Conservation (phyloP, 1,139 yeast genomes). For the Zygotorulaspora mrakii region DNA sequence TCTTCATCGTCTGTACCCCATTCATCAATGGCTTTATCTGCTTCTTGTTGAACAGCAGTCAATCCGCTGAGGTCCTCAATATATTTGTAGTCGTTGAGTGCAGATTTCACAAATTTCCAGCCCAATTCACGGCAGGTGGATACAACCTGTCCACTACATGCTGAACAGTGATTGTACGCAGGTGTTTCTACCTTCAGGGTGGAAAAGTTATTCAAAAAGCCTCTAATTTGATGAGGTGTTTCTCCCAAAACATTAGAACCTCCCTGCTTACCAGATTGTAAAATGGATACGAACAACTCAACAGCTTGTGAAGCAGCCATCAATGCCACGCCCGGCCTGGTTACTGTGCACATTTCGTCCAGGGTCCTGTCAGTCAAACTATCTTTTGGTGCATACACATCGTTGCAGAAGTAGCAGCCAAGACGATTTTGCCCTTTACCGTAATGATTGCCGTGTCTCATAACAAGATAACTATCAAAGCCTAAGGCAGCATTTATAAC, state of each 20-base stretch:
- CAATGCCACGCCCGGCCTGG: constrained; percentile 92
- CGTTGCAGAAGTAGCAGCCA: constrained; percentile 96
- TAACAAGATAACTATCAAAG: constrained; percentile 85
- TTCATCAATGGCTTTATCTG: constrained; percentile 56
- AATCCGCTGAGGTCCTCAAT: constrained; percentile 79
- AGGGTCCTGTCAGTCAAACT: constrained; percentile 78
- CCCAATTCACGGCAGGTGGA: constrained; percentile 49
- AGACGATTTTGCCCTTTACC: constrained; percentile 40
- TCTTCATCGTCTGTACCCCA: constrained; percentile 43
- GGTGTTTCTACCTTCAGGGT: constrained; percentile 66
- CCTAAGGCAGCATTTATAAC: constrained; percentile 94
- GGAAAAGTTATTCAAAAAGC: constrained; percentile 65
- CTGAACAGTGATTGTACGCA: constrained; percentile 75
- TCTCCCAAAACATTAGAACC: constrained; percentile 55
- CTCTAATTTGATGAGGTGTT: constrained; percentile 86
- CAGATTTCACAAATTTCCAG: constrained; percentile 76
- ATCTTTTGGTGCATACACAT: constrained; percentile 90
- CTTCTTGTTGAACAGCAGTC: constrained; percentile 62
- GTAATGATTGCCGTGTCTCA: constrained; percentile 71
- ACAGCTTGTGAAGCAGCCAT: constrained; percentile 86
- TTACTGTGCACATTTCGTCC: constrained; percentile 98
- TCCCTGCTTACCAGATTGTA: constrained; percentile 63
- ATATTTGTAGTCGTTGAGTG: constrained; percentile 60
- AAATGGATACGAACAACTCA: constrained; percentile 68
- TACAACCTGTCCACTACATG: constrained; percentile 65